Conservation (phyloP, 2,329 filamentous ascomycete genomes). For the Aotearoamyces nothofagi region DNA sequence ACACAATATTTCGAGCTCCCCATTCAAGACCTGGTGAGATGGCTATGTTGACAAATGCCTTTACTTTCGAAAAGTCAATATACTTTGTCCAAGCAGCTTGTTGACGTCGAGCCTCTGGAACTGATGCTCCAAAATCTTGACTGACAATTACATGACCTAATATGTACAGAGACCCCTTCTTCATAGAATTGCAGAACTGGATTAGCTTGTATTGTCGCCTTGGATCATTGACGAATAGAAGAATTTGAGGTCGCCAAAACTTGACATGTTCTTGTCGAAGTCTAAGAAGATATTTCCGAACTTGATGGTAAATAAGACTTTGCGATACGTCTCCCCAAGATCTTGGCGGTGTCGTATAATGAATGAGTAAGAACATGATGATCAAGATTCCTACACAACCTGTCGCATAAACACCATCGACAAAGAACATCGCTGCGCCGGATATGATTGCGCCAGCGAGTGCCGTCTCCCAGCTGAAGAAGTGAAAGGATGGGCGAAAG, state of each 20-base stretch:
- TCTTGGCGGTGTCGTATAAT: slow-evolving; percentile 74
- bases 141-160: slow-evolving; percentile 73
- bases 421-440: slow-evolving; percentile 76
- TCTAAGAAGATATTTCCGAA: slow-evolving; percentile 75
- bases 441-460: slow-evolving; percentile 60
- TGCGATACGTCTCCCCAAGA: slow-evolving; percentile 85
- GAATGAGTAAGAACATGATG: slow-evolving; percentile 69
- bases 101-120: slow-evolving; percentile 68
- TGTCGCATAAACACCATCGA: slow-evolving; percentile 67
- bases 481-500: slow-evolving; percentile 76
- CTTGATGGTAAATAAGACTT: slow-evolving; percentile 77
- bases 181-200: slow-evolving; percentile 81
- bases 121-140: slow-evolving; percentile 62
- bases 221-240: slow-evolving; percentile 71
- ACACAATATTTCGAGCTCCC: slow-evolving; percentile 69
- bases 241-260: slow-evolving; percentile 81
- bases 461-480: slow-evolving; percentile 78
- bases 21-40: slow-evolving; percentile 73
- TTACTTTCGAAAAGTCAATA: slow-evolving; percentile 74
- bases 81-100: slow-evolving; percentile 76
- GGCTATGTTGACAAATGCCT: slow-evolving; percentile 77
- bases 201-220: slow-evolving; percentile 72
- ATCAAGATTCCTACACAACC: slow-evolving; percentile 60
- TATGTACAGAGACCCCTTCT: slow-evolving; percentile 66
- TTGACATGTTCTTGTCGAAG: slow-evolving; percentile 81